A percentile compares a stretch with the other conserved stretches of the same genome.
phyloP scores from a whole-genome alignment of 306 rosid species.

The Cyclanthera cordifolia region DNA sequence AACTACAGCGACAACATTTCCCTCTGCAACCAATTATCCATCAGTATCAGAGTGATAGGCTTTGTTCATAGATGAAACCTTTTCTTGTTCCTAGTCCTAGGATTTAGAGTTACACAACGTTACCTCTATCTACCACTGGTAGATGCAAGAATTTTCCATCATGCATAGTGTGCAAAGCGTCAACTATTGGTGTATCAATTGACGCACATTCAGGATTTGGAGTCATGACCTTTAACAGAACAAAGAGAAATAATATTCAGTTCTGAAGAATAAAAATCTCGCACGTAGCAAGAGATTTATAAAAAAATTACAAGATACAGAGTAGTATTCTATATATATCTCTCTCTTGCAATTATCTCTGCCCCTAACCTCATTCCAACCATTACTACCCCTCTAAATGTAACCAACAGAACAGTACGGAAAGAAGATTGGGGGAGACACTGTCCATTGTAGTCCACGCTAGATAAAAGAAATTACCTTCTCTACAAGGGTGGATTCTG shows the following conservation, averaged over 20 bases:
- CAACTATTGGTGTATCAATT: slow-evolving; percentile 79
- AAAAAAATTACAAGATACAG: not conserved
- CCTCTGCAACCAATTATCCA: slow-evolving; percentile 45
- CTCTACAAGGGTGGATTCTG: slow-evolving; percentile 69
- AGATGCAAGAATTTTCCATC: slow-evolving; percentile 88
- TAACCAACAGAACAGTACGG: not conserved
- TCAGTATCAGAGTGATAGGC: slow-evolving; percentile 19
- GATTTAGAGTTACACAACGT: not conserved
- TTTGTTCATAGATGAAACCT: not conserved
- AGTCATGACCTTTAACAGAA: slow-evolving; percentile 69
- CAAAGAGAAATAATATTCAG: slow-evolving; percentile 3
- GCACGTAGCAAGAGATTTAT: not conserved
- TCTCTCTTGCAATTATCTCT: slow-evolving; percentile 2
- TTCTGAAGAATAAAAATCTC: not conserved
- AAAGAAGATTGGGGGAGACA: not conserved
- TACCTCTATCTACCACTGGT: slow-evolving; percentile 83
- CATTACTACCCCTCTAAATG: not conserved
- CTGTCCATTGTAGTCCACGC: not conserved
- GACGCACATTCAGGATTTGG: slow-evolving; percentile 83
- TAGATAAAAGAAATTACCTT: slow-evolving; percentile 43
- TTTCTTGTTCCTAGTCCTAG: not conserved
- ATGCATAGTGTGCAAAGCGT: slow-evolving; percentile 89
- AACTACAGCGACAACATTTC: slow-evolving; percentile 52
- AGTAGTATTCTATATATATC: not conserved
- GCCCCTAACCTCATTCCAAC: not conserved